Evolutionary conservation across 208 protist genomes (phyloP), one percentile per base, ranked within the genome.

Genomic region (Strigomonas galati): DNA sequence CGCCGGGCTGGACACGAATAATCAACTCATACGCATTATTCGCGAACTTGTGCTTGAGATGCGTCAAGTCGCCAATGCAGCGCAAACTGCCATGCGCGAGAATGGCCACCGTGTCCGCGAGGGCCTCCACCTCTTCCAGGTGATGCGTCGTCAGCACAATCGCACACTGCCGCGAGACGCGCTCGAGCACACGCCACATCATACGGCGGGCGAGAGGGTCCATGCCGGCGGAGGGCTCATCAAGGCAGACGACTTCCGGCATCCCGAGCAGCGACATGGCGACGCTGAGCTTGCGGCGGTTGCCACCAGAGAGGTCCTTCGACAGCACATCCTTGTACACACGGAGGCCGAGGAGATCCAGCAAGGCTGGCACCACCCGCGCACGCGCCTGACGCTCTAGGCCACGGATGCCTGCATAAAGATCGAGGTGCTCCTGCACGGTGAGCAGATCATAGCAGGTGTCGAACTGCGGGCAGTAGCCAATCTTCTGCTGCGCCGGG

Each of bases 391-490:
- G 26, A 6, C 28, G 40, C 2, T 53, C 59, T 28, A 89, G 66
- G 40, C 82, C 82, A 31, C 79, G 79, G 4, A 98, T 43, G 14
- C 74, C 68, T 9, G 78, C 84, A 67, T 89, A 98, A 1, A 97
- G 83, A 21, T 73, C 26, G 0, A 98, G 67, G 73, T 98, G 93
- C 64, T 98, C 94, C n/a, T 84, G 56, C 19, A 82, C 79, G 17
- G 92, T 98, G 4, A 98, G 69, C 31, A 97, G 74, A 28, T 86
- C 79, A 32, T 91, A 87, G 2, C 94, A 70, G 10, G 96, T 78
- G 71, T 97, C 93, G 77, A 96, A 96, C 74, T 98, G 95, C 30
- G 94, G 94, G 74, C 95, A 98, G 30, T 97, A 91, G 37, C 97
- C 97, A 44, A 98, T 88, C 52, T 54, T 78, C 14, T 35, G 80